Percentiles rank a stretch among this genome's conserved stretches.
These are phyloP conservation scores for Phylloporus gajari DNA, from an alignment of 1,284 basidiomycete genomes.

Conservation along the genomic window DNA sequence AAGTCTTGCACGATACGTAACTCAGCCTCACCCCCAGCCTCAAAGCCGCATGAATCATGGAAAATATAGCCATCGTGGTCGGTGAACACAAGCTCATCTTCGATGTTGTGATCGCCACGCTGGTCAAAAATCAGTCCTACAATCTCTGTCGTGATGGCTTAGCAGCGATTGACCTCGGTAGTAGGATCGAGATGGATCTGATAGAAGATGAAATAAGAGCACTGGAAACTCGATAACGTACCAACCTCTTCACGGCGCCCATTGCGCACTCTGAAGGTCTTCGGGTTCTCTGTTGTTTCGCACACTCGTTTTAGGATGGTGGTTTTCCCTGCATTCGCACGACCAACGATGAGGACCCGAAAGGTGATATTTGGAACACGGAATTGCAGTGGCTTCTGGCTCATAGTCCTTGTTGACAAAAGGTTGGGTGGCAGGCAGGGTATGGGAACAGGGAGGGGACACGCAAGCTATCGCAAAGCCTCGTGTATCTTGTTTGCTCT, in stretches of 20 bases:
- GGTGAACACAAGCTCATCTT: slow-evolving; percentile 12
- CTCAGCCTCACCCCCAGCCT: slow-evolving; percentile 8
- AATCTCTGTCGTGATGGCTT: neutral
- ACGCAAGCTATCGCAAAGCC: too few species aligned
- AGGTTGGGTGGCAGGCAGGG: too few species aligned
- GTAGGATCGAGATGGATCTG: too few species aligned
- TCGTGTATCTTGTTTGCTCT: too few species aligned
- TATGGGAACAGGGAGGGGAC: too few species aligned
- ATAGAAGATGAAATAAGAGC: neutral
- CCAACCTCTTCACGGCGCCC: slow-evolving; percentile 8
- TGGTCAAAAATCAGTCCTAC: neutral
- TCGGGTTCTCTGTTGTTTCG: slow-evolving; percentile 16
- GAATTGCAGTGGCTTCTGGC: neutral
- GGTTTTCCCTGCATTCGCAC: slow-evolving; percentile 9
- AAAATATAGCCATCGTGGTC: slow-evolving; percentile 8
- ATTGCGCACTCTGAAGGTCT: slow-evolving; percentile 1
- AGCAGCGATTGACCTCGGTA: slow-evolving; percentile 5
- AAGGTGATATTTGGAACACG: slow-evolving; percentile 4
- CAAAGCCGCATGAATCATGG: slow-evolving; percentile 14
- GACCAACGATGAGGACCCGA: slow-evolving; percentile 10
- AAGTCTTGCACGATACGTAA: slow-evolving; percentile 10
- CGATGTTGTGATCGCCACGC: slow-evolving; percentile 11
- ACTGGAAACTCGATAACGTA: neutral
- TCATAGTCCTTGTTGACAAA: neutral
- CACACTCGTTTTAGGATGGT: slow-evolving; percentile 17